phyloP scores from a whole-genome alignment of 2,329 filamentous ascomycete species.

The Aspergillus pseudonomiae region DNA sequence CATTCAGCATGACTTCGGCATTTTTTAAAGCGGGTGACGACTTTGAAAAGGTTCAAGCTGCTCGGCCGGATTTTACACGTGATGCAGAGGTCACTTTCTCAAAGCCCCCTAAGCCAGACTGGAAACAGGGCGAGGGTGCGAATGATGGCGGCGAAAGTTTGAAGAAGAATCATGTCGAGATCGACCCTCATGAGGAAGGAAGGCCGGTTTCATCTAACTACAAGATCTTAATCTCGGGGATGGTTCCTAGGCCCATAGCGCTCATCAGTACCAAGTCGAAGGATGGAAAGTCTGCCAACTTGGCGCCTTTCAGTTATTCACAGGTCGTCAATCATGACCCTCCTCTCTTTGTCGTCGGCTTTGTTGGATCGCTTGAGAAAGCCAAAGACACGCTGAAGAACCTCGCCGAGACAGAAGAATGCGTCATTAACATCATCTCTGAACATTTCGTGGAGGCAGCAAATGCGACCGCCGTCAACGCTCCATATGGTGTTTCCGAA shows the following conservation, averaged over 20 bases:
- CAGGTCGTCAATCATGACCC: constrained; percentile 84
- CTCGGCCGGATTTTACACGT: constrained; percentile 45
- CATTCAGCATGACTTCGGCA: constrained; percentile 24
- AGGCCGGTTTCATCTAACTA: constrained; percentile 76
- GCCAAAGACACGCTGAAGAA: constrained; percentile 78
- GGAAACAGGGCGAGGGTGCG: constrained; percentile 47
- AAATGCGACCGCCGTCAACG: constrained; percentile 77
- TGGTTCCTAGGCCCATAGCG: constrained; percentile 80
- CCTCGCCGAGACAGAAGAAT: constrained; percentile 71
- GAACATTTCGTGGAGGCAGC: constrained; percentile 87
- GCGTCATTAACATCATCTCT: constrained; percentile 83
- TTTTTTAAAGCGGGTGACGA: constrained; percentile 31
- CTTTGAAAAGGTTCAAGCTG: constrained; percentile 45
- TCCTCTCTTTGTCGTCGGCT: constrained; percentile 73
- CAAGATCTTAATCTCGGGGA: constrained; percentile 82
- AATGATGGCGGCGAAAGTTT: constrained; percentile 52
- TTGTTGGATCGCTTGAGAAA: constrained; percentile 57
- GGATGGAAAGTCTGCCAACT: constrained; percentile 70
- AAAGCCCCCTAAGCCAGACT: constrained; percentile 45
- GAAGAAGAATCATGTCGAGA: constrained; percentile 68
- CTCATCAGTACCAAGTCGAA: constrained; percentile 61
- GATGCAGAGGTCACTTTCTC: constrained; percentile 38
- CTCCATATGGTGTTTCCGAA: constrained; percentile 75
- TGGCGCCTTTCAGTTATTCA: constrained; percentile 88
- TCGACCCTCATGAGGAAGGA: constrained; percentile 76